phyloP scores from a whole-genome alignment of 345 rosid species.

The Eucalyptus guilfoylei region DNA sequence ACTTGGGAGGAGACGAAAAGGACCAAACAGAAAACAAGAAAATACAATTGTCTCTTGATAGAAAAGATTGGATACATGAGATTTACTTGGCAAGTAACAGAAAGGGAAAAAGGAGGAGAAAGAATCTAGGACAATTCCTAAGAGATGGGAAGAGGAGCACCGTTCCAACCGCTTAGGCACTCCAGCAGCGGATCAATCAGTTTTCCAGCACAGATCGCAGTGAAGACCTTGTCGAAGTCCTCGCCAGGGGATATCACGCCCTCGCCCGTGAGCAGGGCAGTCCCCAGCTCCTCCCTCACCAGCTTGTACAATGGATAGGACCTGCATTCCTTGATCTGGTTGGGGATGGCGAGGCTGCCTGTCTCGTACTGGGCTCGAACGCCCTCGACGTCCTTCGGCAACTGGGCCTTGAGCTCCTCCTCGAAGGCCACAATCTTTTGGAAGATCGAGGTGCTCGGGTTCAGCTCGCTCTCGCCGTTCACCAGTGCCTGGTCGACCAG shows the following conservation, averaged over 20 bases:
- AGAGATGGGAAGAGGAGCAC: constrained; percentile 14
- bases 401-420: constrained; percentile 5
- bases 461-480: neutral
- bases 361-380: constrained; percentile 1
- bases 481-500: constrained; percentile 7
- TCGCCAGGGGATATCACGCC: constrained; percentile 11
- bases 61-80: neutral
- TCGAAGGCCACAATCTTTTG: constrained; percentile 9
- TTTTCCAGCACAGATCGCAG: constrained; percentile 9
- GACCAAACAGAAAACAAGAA: neutral
- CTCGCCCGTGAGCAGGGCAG: constrained; percentile 8
- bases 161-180: constrained; percentile 13
- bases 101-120: neutral
- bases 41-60: neutral
- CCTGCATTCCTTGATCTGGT: constrained; percentile 12
- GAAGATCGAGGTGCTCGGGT: constrained; percentile 1
- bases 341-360: neutral
- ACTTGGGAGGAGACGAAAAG: neutral
- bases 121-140: neutral
- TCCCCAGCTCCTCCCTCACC: constrained; percentile 11
- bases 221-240: constrained; percentile 16
- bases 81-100: neutral
- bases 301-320: constrained; percentile 12
- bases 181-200: constrained; percentile 14
- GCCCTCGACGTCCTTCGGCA: constrained; percentile 11